Base-by-base conservation (phyloP, 2,329 filamentous ascomycete genomes). In the Calonectria hongkongensis region DNA sequence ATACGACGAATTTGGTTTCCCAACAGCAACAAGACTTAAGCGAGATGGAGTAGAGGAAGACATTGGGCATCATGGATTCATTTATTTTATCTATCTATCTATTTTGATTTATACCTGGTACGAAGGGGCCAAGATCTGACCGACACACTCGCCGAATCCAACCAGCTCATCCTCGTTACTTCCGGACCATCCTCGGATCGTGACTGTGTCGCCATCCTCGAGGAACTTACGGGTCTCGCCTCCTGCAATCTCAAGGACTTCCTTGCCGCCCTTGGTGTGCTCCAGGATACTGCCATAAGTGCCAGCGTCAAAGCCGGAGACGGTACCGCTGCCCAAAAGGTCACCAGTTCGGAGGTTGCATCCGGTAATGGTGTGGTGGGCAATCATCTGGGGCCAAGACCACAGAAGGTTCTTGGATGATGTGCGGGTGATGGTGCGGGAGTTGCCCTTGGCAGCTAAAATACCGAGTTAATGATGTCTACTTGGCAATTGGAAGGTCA, bases 311-410 rank as follows among this genome's bases (percentile, higher is more conserved):
- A 90, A 89, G 10, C 94, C 94, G 0, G 84, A 85, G 73, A 96
- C 95, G 0, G 94, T 96, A 8, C 94, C 94, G 1, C 92, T 94
- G 2, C 94, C 94, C 2, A 97, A 85, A 39, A 97, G 82, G 79
- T 97, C 94, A 54, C 94, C 94, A 0, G 92, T 88, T 7, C 91
- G 89, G 84, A 97, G 87, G 13, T 92, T 92, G 82, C 94, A 97
- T 2, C 94, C 94, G 0, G 92, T 93, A 63, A 95, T 89, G 2
- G 93, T 92, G 82, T 97, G 94, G 83, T 97, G 94, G 0, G 94
- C 90, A 64, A 97, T 86, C 94, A 96, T 96, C 82, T 97, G 95
- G 1, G 93, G 89, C 85, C 95, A 97, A 0, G 94, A 96, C 88
- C 92, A 97, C 1, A 96, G 87, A 2, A 97, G 87, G 67, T 87